Conservation (phyloP, 148 eudicot genomes). For the Silene conica region DNA sequence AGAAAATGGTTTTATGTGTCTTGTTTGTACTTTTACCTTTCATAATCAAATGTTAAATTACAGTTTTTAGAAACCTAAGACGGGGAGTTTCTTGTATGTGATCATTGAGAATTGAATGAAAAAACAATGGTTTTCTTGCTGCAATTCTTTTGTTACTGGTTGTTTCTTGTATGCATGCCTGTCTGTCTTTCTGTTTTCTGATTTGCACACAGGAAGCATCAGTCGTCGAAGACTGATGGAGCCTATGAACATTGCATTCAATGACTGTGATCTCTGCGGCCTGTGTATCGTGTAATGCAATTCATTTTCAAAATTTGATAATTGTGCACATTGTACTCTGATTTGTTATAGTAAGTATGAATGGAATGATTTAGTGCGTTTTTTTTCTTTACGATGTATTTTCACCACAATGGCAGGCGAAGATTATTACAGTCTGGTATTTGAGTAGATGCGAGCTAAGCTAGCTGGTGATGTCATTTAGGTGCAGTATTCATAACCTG, state of each 20-base stretch:
- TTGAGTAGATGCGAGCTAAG: not conserved
- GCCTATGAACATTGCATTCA: not conserved
- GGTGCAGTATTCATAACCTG: too few relatives aligned
- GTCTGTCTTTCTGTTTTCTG: not conserved
- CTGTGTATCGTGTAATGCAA: not conserved
- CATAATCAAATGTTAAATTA: not conserved
- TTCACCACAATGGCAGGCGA: not conserved
- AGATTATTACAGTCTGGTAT: not conserved
- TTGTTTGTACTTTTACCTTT: not conserved
- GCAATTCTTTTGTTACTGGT: not conserved
- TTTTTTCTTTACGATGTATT: not conserved
- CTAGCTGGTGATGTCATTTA: too few relatives aligned
- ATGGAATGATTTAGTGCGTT: not conserved
- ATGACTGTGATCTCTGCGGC: not conserved
- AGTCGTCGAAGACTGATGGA: not conserved
- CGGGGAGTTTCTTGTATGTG: constrained; percentile 7
- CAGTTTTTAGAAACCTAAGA: not conserved
- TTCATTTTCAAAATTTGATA: not conserved
- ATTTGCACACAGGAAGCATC: not conserved
- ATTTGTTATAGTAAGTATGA: not conserved
- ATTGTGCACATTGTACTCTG: not conserved
- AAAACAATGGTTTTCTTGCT: not conserved
- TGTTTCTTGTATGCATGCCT: not conserved
- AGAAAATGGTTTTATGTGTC: not conserved
- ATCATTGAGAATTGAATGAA: not conserved